Evolutionary conservation across 108 stramenopile species (phyloP).

Genomic region (Nitzschia inconspicua): DNA sequence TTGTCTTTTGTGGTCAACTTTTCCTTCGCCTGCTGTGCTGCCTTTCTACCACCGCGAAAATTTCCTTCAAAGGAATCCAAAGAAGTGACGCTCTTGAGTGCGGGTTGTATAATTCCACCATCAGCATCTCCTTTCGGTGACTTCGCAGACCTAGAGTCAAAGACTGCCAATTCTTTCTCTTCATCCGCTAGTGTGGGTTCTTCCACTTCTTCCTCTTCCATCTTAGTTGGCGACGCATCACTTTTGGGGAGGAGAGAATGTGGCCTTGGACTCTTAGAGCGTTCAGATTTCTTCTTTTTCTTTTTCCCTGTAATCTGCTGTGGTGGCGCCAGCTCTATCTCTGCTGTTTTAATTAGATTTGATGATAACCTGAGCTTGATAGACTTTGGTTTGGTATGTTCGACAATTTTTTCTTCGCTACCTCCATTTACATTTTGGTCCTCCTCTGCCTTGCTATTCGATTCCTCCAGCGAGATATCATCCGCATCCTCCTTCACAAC

Average conservation of each 20-base stretch:
- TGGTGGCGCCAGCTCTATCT: too few relatives aligned
- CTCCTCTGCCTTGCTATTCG: too few relatives aligned
- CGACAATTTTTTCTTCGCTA: too few relatives aligned
- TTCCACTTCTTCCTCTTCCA: neutral
- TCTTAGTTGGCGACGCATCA: too few relatives aligned
- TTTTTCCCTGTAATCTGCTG: too few relatives aligned
- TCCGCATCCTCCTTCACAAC: too few relatives aligned
- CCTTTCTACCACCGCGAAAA: constrained; percentile 55
- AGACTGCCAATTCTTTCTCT: neutral
- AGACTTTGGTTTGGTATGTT: too few relatives aligned
- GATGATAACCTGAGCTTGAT: too few relatives aligned
- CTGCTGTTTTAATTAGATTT: too few relatives aligned
- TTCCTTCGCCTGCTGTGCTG: constrained; percentile 69
- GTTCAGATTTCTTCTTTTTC: constrained; percentile 5
- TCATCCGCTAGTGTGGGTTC: neutral
- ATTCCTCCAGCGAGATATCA: too few relatives aligned
- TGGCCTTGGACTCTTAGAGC: constrained; percentile 8
- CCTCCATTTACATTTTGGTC: too few relatives aligned
- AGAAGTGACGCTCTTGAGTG: neutral
- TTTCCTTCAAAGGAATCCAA: constrained; percentile 1
- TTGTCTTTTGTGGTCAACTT: constrained; percentile 32
- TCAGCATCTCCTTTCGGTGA: constrained; percentile 3
- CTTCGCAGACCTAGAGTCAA: neutral
- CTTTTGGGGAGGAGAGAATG: neutral
- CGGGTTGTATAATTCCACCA: neutral